A percentile compares a stretch with the other conserved stretches of the same genome.
These are phyloP conservation scores for Neurospora terricola DNA, from an alignment of 495 filamentous ascomycete species.

Conservation along the genomic window DNA sequence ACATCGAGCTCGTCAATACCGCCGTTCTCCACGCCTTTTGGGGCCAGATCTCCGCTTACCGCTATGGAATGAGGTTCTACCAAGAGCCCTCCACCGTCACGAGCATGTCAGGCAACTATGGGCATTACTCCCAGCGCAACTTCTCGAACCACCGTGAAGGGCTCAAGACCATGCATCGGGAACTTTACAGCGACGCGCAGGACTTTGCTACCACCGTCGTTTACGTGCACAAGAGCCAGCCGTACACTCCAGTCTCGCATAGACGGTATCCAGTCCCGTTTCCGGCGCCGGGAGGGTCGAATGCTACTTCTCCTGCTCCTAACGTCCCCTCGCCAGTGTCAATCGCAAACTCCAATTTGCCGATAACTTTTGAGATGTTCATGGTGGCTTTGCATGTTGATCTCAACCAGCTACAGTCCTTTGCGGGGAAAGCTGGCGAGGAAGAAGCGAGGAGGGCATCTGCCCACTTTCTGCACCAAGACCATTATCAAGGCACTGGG, in stretches of 20 bases:
- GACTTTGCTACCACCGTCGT: constrained; percentile 6
- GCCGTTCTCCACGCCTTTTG: constrained; percentile 42
- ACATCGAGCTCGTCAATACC: constrained; percentile 36
- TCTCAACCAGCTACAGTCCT: constrained; percentile 49
- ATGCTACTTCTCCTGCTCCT: background rate
- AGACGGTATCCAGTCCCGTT: background rate
- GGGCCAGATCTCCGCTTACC: constrained; percentile 44
- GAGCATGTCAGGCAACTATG: background rate
- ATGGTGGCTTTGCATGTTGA: constrained; percentile 46
- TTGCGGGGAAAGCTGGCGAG: constrained; percentile 46
- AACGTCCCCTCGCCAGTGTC: background rate
- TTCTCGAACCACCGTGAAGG: constrained; percentile 1
- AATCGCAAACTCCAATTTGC: constrained; percentile 9
- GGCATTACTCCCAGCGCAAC: background rate
- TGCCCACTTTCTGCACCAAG: constrained; percentile 17
- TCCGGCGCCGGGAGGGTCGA: constrained; percentile 16
- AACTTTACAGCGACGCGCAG: constrained; percentile 11
- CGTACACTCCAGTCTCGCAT: background rate
- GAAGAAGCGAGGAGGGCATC: constrained; percentile 42
- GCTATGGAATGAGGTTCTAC: constrained; percentile 27
- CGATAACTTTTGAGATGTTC: constrained; percentile 31
- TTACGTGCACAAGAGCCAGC: background rate
- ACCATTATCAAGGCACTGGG: background rate
- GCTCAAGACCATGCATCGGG: constrained; percentile 9
- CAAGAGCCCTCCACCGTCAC: constrained; percentile 1